Percentiles rank a stretch among this genome's conserved stretches.
Evolutionary conservation across 2,329 filamentous ascomycete genomes (phyloP).

Genomic region (Aureobasidium sp.): DNA sequence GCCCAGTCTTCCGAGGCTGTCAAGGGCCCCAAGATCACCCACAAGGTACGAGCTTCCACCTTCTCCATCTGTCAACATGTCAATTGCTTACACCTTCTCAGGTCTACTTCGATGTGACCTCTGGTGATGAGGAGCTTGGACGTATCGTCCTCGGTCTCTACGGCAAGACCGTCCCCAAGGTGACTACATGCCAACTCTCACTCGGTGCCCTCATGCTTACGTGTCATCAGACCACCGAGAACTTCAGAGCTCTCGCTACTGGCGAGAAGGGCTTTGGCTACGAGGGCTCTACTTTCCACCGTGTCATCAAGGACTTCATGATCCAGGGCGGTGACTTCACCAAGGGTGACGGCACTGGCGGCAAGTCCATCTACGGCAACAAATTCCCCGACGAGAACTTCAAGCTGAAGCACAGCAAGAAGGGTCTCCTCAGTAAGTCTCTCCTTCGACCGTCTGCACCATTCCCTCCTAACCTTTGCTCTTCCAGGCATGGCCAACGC

Average conservation of each 20-base stretch:
- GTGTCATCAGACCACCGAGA: constrained; percentile 52
- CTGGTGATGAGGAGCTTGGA: constrained; percentile 67
- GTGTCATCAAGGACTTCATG: constrained; percentile 87
- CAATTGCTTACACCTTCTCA: constrained; percentile 19
- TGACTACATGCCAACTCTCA: constrained; percentile 23
- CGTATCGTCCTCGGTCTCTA: constrained; percentile 77
- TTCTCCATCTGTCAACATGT: background rate
- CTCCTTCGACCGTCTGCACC: background rate
- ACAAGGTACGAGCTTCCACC: constrained; percentile 55
- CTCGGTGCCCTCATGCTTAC: background rate
- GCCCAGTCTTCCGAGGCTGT: constrained; percentile 65
- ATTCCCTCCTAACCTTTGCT: background rate
- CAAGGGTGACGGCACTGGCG: constrained; percentile 71
- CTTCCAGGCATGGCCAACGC: constrained; percentile 50
- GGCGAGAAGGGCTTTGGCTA: constrained; percentile 84
- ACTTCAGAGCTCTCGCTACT: constrained; percentile 74
- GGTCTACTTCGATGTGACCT: constrained; percentile 77
- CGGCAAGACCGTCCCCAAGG: constrained; percentile 78
- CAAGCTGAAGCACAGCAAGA: constrained; percentile 86
- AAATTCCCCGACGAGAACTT: constrained; percentile 91
- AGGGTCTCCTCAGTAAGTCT: constrained; percentile 61
- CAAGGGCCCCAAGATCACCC: constrained; percentile 87
- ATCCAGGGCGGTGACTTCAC: constrained; percentile 89
- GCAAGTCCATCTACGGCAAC: constrained; percentile 80
- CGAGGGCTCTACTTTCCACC: constrained; percentile 76